These are phyloP conservation scores for Liriodendron chinense DNA, from an alignment of 164 flowering plant genomes.

Conservation along the genomic window DNA sequence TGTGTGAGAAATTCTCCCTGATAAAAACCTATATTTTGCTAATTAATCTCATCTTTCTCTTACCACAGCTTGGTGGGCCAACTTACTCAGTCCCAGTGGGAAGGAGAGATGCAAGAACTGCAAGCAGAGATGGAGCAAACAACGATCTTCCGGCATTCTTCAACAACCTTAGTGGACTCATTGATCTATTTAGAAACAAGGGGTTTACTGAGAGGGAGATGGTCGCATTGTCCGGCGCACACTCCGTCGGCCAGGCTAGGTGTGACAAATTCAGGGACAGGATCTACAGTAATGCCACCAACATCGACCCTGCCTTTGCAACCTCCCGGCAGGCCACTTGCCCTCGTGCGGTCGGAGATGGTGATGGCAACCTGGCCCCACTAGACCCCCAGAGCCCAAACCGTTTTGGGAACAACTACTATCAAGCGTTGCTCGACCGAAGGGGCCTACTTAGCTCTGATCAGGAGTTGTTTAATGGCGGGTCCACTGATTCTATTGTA, in stretches of 20 bases:
- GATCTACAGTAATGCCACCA: neutral
- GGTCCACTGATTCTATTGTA: neutral
- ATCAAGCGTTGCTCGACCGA: neutral
- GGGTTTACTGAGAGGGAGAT: constrained; percentile 4
- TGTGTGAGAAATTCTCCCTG: too few relatives aligned
- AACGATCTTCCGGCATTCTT: neutral
- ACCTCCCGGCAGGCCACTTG: neutral
- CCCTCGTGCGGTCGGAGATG: neutral
- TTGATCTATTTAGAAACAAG: neutral
- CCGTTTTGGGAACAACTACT: neutral
- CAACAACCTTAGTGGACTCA: neutral
- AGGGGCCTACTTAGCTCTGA: neutral
- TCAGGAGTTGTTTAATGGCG: constrained; percentile 2
- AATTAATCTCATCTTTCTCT: neutral
- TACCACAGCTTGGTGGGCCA: constrained; percentile 38
- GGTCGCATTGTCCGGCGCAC: neutral
- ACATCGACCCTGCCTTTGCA: neutral
- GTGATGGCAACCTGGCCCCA: neutral
- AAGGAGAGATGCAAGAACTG: constrained; percentile 27
- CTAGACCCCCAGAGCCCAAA: neutral
- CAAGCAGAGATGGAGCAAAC: neutral
- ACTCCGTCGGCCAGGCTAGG: neutral
- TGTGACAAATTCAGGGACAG: constrained; percentile 1
- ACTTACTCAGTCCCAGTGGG: constrained; percentile 34
- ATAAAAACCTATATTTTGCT: neutral